These are phyloP conservation scores for Globisporangium viniferum DNA, from an alignment of 352 stramenopile genomes.

Conservation along the genomic window DNA sequence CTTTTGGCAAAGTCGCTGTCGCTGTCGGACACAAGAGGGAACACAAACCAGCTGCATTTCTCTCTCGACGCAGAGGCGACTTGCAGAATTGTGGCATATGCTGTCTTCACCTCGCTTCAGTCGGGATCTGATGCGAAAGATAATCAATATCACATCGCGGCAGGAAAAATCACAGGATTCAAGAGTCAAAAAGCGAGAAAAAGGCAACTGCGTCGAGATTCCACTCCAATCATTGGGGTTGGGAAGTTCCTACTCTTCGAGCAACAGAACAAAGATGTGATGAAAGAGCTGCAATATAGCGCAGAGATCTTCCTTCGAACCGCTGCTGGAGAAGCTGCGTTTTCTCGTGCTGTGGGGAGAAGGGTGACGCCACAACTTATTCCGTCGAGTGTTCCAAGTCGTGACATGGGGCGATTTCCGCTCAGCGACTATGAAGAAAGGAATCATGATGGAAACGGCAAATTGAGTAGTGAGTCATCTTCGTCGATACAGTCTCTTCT, in stretches of 20 bases:
- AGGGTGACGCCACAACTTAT: slow-evolving; percentile 46
- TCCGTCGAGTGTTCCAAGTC: background rate
- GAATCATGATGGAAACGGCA: background rate
- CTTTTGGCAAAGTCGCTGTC: slow-evolving; percentile 18
- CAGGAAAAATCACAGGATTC: slow-evolving; percentile 22
- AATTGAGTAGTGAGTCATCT: background rate
- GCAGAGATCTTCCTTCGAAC: slow-evolving; percentile 80
- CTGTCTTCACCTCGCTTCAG: slow-evolving; percentile 58
- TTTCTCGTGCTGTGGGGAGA: slow-evolving; percentile 66
- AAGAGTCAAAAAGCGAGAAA: slow-evolving; percentile 72
- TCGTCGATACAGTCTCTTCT: slow-evolving; percentile 6
- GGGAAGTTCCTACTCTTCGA: slow-evolving; percentile 87
- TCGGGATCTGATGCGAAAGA: slow-evolving; percentile 25
- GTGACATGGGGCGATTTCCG: background rate
- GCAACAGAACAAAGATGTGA: slow-evolving; percentile 89
- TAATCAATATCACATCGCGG: slow-evolving; percentile 10
- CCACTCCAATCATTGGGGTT: slow-evolving; percentile 59
- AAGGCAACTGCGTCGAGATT: slow-evolving; percentile 63
- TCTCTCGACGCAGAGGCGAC: slow-evolving; percentile 80
- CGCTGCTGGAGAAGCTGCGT: slow-evolving; percentile 62
- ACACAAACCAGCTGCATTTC: slow-evolving; percentile 73
- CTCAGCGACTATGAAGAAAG: background rate
- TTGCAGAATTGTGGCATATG: slow-evolving; percentile 77
- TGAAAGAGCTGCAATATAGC: slow-evolving; percentile 89
- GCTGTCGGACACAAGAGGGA: slow-evolving; percentile 23